phyloP scores from a whole-genome alignment of 345 rosid species.

The Eucalyptus melliodora region DNA sequence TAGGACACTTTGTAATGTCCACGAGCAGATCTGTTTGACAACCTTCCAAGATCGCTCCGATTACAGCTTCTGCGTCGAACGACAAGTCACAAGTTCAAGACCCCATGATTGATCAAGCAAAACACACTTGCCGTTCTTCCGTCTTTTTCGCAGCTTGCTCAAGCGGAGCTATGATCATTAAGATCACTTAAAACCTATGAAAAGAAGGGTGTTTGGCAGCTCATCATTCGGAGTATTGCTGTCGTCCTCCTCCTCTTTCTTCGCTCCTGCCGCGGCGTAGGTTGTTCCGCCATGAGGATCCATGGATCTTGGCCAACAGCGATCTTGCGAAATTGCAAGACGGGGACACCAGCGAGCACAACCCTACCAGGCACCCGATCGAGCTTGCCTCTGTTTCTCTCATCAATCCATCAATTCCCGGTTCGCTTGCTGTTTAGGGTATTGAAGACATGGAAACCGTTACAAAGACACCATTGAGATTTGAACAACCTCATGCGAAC shows the following conservation, averaged over 20 bases:
- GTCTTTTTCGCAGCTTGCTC: not conserved
- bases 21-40: not conserved
- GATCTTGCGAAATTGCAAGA: not conserved
- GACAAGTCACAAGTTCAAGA: not conserved
- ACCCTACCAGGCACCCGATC: not conserved
- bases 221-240: not conserved
- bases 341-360: not conserved
- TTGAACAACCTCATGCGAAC: not conserved
- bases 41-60: not conserved
- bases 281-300: not conserved
- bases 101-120: not conserved
- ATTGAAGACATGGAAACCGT: not conserved
- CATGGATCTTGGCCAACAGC: not conserved
- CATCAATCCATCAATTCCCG: not conserved
- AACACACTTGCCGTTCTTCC: not conserved
- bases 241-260: not conserved
- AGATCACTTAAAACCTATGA: not conserved
- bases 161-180: not conserved
- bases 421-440: not conserved
- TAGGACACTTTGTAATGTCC: not conserved
- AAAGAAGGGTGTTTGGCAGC: not conserved
- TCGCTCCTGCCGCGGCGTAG: fast-evolving
- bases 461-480: not conserved
- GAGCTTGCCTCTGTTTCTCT: not conserved
- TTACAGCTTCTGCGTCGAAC: not conserved